A percentile compares a stretch with the other conserved stretches of the same genome.
phyloP scores from a whole-genome alignment of 1,139 yeast genomes.

The Suhomyces ambrosiae region DNA sequence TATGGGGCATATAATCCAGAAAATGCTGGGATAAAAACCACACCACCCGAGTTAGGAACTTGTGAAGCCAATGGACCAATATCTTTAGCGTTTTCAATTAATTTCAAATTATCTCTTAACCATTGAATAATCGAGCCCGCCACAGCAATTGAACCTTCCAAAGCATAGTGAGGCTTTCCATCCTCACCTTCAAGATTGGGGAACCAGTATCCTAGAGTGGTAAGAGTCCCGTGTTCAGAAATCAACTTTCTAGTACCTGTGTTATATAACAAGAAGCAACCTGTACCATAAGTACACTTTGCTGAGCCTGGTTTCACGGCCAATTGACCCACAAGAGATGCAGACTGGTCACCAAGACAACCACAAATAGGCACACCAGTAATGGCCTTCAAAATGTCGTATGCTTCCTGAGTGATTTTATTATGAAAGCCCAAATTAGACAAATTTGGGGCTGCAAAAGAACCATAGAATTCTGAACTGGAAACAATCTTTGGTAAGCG shows the following conservation, averaged over 20 bases:
- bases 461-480: constrained; percentile 78
- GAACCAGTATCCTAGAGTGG: constrained; percentile 90
- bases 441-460: constrained; percentile 61
- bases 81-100: constrained; percentile 81
- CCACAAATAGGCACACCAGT: constrained; percentile 79
- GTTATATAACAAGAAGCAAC: constrained; percentile 87
- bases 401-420: constrained; percentile 53
- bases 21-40: constrained; percentile 92
- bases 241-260: constrained; percentile 71
- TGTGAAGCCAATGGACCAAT: constrained; percentile 88
- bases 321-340: constrained; percentile 90
- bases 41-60: constrained; percentile 85
- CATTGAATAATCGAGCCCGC: constrained; percentile 96
- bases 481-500: constrained; percentile 79
- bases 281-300: constrained; percentile 97
- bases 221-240: constrained; percentile 78
- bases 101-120: constrained; percentile 86
- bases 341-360: constrained; percentile 92
- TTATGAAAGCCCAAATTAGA: constrained; percentile 53
- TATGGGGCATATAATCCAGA: constrained; percentile 94
- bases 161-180: constrained; percentile 77
- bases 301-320: constrained; percentile 86
- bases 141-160: constrained; percentile 95
- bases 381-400: constrained; percentile 50
- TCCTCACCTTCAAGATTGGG: constrained; percentile 58